Base-by-base conservation (phyloP, 192 early-diverging fungal species). In the Thamnidium elegans region DNA sequence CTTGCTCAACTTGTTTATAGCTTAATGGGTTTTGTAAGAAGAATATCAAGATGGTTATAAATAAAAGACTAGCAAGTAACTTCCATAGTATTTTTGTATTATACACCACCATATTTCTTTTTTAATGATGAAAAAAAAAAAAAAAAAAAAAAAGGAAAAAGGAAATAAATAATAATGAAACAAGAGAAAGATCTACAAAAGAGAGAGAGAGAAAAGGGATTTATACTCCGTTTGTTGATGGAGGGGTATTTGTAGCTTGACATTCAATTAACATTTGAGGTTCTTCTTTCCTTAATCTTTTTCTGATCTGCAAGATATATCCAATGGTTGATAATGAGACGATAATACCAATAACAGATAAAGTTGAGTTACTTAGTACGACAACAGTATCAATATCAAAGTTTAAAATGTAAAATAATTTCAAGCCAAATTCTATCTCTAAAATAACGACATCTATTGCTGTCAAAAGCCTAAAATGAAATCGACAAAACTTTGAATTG, bases 401-500 rank as follows among this genome's bases (percentile, higher is more conserved):
- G 7, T 44, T 26, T 34, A 72, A 48, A 21, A 72, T 67, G 44
- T 72, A 72, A 51, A 67, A 72, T 6, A 72, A 46, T 46, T 72
- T 72, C 14, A 72, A 45, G 32, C 70, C 70, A 54, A 72, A 72
- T 58, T 72, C 70, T 3, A 62, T 42, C 47, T 72, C 70, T 15
- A 72, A 52, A 1, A 66, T 63, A 4, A 72, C 46, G 42, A 72
- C 61, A 54, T 67, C 65, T 0, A 76, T 50, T 44, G 67, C 72
- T 36, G 75, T 74, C 69, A 71, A 54, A 31, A 67, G 20, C 17
- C 75, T 71, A 26, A 80, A 63, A 26, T 74, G 69, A 31, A 56
- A 51, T 44, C 75, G 66, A 54, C 63, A 77, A 3, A 13, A 62
- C 21, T 45, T 17, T 19, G 72, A 77, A 44, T 65, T 66, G 11